phyloP scores from a whole-genome alignment of 768 basidiomycete species.

The Trametes cinnabarina region DNA sequence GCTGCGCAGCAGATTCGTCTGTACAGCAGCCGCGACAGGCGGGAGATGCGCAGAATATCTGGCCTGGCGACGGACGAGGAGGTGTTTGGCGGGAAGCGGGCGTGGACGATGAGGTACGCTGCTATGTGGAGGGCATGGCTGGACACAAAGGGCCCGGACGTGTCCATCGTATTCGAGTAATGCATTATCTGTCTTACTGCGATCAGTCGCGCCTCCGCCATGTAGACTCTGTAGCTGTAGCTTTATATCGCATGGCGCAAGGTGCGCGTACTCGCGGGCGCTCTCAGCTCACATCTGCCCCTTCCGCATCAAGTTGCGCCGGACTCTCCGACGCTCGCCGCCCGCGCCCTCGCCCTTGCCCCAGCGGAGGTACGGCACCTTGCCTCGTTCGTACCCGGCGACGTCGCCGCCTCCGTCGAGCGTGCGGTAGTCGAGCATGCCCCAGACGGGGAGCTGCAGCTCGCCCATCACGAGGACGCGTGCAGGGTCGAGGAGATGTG shows the following conservation, averaged over 20 bases:
- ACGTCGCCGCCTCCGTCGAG: constrained; percentile 45
- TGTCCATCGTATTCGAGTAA: constrained; percentile 36
- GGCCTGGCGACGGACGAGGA: constrained; percentile 38
- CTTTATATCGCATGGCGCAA: too few species aligned
- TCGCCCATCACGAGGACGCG: constrained; percentile 80
- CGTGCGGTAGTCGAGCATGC: constrained; percentile 70
- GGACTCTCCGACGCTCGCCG: constrained; percentile 64
- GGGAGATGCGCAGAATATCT: constrained; percentile 43
- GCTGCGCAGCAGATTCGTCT: constrained; percentile 34
- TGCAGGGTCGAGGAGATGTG: constrained; percentile 38
- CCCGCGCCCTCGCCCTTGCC: constrained; percentile 70
- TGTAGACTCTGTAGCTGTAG: neutral
- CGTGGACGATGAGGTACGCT: constrained; percentile 31
- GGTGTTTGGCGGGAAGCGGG: constrained; percentile 29
- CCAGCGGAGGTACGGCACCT: constrained; percentile 78
- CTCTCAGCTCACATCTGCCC: constrained; percentile 54
- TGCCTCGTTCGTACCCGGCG: constrained; percentile 51
- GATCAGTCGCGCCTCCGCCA: too few species aligned
- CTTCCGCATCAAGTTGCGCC: constrained; percentile 85
- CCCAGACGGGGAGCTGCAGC: constrained; percentile 84
- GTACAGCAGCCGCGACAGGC: constrained; percentile 38
- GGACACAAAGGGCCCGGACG: constrained; percentile 33
- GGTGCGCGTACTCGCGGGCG: neutral
- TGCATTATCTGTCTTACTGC: too few species aligned
- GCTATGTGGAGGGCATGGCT: constrained; percentile 42